Evolutionary conservation across 1,139 yeast species (phyloP).

Genomic region (Wickerhamiella infanticola): DNA sequence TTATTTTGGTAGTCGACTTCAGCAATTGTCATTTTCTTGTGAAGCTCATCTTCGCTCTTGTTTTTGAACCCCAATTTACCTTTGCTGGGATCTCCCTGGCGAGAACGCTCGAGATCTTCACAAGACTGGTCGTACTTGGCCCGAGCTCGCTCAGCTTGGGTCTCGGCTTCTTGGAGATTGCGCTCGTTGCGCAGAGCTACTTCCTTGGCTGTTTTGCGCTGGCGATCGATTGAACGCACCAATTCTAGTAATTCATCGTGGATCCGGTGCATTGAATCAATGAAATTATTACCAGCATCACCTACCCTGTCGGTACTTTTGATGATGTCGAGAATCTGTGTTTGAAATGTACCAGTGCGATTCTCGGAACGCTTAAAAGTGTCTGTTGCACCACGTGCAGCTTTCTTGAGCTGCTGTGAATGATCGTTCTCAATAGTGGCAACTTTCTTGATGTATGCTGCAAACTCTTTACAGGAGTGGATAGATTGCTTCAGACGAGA

Average conservation of each 20-base stretch:
- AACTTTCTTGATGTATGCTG: slow-evolving; percentile 62
- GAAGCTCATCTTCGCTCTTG: slow-evolving; percentile 87
- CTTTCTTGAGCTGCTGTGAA: slow-evolving; percentile 54
- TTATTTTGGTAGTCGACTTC: slow-evolving; percentile 73
- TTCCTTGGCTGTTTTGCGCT: slow-evolving; percentile 66
- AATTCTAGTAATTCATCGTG: slow-evolving; percentile 71
- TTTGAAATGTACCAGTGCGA: slow-evolving; percentile 54
- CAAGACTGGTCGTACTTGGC: slow-evolving; percentile 65
- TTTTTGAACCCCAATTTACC: slow-evolving; percentile 58
- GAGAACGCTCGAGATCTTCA: slow-evolving; percentile 71
- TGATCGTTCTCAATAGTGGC: slow-evolving; percentile 71
- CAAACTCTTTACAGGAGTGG: slow-evolving; percentile 69
- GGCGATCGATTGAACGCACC: slow-evolving; percentile 48
- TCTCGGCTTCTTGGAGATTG: slow-evolving; percentile 67
- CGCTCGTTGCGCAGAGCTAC: slow-evolving; percentile 70
- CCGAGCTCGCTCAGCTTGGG: slow-evolving; percentile 78
- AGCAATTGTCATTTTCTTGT: slow-evolving; percentile 63
- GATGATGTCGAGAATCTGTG: slow-evolving; percentile 51
- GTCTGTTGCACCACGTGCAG: slow-evolving; percentile 40
- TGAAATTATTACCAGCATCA: slow-evolving; percentile 61
- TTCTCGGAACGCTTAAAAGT: slow-evolving; percentile 35
- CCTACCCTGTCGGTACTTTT: slow-evolving; percentile 63
- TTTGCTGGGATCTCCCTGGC: slow-evolving; percentile 68
- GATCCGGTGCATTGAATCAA: slow-evolving; percentile 69
- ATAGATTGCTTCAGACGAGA: slow-evolving; percentile 65